These are phyloP conservation scores for Agaricales sp. DNA, from an alignment of 1,284 basidiomycete genomes.

Conservation along the genomic window DNA sequence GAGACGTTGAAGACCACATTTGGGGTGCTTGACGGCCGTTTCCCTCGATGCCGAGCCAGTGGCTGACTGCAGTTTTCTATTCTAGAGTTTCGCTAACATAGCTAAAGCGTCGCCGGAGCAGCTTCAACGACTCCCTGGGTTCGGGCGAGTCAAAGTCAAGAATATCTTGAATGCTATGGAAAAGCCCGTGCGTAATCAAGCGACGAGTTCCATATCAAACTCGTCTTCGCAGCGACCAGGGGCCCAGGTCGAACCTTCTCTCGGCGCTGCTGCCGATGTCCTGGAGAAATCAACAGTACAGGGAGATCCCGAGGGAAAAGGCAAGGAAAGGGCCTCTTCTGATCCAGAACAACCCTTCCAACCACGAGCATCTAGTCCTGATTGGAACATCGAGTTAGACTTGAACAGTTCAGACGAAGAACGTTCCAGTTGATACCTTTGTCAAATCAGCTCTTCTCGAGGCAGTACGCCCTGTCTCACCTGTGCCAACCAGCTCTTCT, in stretches of 20 bases:
- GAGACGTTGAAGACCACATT: constrained; percentile 89
- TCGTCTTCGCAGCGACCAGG: constrained; percentile 17
- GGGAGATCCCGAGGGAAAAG: not conserved
- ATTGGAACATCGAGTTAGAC: constrained; percentile 39
- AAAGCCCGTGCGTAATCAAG: constrained; percentile 60
- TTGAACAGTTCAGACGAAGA: constrained; percentile 18
- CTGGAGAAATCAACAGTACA: not conserved
- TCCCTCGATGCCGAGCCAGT: not conserved
- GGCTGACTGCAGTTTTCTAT: constrained; percentile 4
- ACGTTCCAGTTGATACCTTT: not conserved
- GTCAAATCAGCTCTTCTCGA: too few species aligned
- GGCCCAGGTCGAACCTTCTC: constrained; percentile 1
- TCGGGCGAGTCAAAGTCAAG: constrained; percentile 91
- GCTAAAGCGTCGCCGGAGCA: constrained; percentile 65
- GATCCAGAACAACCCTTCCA: not conserved
- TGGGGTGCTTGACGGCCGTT: constrained; percentile 50
- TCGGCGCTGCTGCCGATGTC: constrained; percentile 10
- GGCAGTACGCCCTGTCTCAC: too few species aligned
- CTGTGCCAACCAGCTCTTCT: too few species aligned
- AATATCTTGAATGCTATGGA: constrained; percentile 72
- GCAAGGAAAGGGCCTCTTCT: constrained; percentile 6
- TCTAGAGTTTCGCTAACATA: constrained; percentile 78
- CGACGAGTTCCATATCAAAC: constrained; percentile 38
- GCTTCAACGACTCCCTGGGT: constrained; percentile 80
- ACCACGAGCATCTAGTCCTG: constrained; percentile 17